Conservation (phyloP, 495 filamentous ascomycete species). For the Lasiosphaeria ovina region DNA sequence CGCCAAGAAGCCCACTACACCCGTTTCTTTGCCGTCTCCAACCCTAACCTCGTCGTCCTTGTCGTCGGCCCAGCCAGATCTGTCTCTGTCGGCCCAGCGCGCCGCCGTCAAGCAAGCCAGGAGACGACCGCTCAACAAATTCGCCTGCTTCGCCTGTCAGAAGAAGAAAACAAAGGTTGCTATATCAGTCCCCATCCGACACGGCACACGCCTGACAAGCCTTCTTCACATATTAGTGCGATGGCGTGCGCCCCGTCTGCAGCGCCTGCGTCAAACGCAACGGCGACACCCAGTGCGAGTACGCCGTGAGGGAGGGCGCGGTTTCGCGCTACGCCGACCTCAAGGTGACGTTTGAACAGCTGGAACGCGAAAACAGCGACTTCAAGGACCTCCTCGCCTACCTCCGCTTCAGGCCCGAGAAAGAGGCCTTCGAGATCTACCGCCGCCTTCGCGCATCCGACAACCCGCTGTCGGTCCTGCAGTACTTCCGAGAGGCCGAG, state of each 20-base stretch:
- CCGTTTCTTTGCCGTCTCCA: no score
- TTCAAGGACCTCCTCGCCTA: constrained; percentile 19
- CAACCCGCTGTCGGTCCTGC: background rate
- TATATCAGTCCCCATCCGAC: background rate
- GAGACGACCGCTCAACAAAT: constrained; percentile 2
- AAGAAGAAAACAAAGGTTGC: constrained; percentile 6
- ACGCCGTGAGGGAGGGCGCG: constrained; percentile 10
- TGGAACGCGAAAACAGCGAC: constrained; percentile 14
- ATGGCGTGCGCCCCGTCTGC: no score
- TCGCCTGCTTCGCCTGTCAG: constrained; percentile 5
- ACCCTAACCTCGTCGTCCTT: no score
- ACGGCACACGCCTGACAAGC: background rate
- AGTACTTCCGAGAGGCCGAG: background rate
- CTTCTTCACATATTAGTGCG: background rate
- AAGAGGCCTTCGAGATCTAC: constrained; percentile 17
- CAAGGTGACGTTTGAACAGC: background rate
- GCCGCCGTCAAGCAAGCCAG: background rate
- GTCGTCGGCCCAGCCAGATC: no score
- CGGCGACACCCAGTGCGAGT: constrained; percentile 2
- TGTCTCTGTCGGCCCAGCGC: no score
- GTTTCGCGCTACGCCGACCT: constrained; percentile 10
- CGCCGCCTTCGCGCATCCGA: constrained; percentile 11
- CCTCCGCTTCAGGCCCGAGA: constrained; percentile 13
- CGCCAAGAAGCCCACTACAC: no score
- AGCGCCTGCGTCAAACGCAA: no score